These are phyloP conservation scores for Discostella stelligera DNA, from an alignment of 352 stramenopile species.

Conservation along the genomic window DNA sequence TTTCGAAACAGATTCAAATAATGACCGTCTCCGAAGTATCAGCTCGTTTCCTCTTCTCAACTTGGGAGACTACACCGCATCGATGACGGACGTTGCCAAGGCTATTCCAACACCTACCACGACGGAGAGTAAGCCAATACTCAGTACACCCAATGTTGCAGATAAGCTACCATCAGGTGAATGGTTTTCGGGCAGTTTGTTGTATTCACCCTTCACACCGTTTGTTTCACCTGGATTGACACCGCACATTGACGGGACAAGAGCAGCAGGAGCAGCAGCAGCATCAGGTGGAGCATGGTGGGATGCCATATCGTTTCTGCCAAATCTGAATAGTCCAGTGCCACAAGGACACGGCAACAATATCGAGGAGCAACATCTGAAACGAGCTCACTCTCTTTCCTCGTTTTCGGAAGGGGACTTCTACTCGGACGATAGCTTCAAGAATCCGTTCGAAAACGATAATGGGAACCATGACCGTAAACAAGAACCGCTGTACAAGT, in stretches of 20 bases:
- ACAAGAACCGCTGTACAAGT: not conserved
- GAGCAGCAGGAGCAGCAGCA: conserved; percentile 17
- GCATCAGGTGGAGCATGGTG: not conserved
- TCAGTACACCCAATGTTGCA: not conserved
- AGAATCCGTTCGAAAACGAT: conserved; percentile 50
- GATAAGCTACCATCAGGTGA: conserved; percentile 7
- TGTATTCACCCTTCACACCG: not conserved
- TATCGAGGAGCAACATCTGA: not conserved
- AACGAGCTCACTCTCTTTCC: conserved; percentile 45
- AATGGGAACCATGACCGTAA: conserved; percentile 10
- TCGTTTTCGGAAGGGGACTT: conserved; percentile 47
- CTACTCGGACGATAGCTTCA: conserved; percentile 33
- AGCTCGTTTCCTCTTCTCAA: conserved; percentile 36
- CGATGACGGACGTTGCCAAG: conserved; percentile 33
- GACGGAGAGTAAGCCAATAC: conserved; percentile 4
- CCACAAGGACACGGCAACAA: not conserved
- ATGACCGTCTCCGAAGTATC: conserved; percentile 2
- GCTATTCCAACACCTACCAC: conserved; percentile 41
- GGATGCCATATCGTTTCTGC: conserved; percentile 2
- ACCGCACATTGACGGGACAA: conserved; percentile 14
- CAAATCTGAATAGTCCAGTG: conserved; percentile 7
- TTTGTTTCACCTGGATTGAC: conserved; percentile 24
- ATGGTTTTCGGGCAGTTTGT: conserved; percentile 10
- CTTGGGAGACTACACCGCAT: conserved; percentile 35
- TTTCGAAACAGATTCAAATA: conserved; percentile 19